Conservation (phyloP, 75 land plant genomes). For the Pinus albicaulis region DNA sequence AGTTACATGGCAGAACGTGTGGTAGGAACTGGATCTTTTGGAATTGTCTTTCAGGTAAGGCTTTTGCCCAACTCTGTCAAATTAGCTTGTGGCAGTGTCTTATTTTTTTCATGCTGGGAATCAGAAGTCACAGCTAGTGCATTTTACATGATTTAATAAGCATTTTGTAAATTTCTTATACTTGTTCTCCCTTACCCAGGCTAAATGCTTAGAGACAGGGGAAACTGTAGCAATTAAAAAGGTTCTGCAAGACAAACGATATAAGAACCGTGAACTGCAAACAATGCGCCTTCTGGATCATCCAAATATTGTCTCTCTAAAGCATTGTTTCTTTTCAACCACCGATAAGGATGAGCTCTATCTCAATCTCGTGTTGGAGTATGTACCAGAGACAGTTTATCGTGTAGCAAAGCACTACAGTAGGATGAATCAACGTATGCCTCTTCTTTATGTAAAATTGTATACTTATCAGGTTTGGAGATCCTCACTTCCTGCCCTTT, state of each 20-base stretch:
- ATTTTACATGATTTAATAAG: not conserved
- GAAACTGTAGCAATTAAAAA: constrained; percentile 89
- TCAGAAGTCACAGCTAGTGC: too few species aligned
- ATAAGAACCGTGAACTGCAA: constrained; percentile 88
- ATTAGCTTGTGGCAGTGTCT: not conserved
- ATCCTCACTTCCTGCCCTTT: not conserved
- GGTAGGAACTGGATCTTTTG: constrained; percentile 92
- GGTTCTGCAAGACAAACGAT: constrained; percentile 82
- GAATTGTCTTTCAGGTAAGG: constrained; percentile 83
- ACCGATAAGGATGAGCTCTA: constrained; percentile 89
- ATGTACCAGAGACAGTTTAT: constrained; percentile 83
- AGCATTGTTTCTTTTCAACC: constrained; percentile 90
- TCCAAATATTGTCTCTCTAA: constrained; percentile 76
- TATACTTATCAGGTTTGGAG: constrained; percentile 75
- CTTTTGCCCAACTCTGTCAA: not conserved
- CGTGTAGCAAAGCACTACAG: constrained; percentile 75
- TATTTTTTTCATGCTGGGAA: not conserved
- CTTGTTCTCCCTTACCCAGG: constrained; percentile 32
- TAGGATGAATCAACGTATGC: constrained; percentile 81
- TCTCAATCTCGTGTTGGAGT: constrained; percentile 81
- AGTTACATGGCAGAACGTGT: constrained; percentile 96
- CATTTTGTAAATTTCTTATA: not conserved
- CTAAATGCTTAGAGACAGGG: constrained; percentile 84
- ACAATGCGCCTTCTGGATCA: constrained; percentile 90
- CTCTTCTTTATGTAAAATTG: constrained; percentile 71